These are phyloP conservation scores for Trametes coccinea DNA, from an alignment of 768 basidiomycete species.

Conservation along the genomic window DNA sequence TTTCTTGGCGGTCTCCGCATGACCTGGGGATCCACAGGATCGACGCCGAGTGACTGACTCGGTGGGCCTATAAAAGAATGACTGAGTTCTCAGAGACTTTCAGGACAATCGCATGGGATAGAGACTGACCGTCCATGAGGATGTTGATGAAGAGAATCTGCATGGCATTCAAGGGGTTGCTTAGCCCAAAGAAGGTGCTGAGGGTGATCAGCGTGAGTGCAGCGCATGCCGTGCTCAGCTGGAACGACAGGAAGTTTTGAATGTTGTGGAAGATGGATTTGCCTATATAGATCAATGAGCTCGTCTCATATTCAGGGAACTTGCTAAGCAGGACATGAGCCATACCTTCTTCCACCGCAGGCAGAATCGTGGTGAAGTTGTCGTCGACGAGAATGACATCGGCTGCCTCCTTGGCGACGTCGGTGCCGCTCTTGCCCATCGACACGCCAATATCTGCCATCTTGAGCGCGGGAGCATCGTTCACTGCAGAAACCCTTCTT, in stretches of 20 bases:
- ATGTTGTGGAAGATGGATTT: slow-evolving; percentile 99
- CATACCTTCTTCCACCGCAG: slow-evolving; percentile 90
- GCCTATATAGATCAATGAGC: slow-evolving; percentile 41
- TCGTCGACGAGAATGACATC: slow-evolving; percentile 97
- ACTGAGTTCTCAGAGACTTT: background rate
- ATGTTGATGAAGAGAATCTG: slow-evolving; percentile 99
- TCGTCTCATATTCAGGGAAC: background rate
- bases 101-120: background rate
- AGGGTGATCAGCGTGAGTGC: slow-evolving; percentile 94
- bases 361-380: slow-evolving; percentile 92
- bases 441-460: slow-evolving; percentile 98
- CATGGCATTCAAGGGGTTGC: slow-evolving; percentile 96
- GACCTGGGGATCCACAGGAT: slow-evolving; percentile 90
- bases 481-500: slow-evolving; percentile 49
- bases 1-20: slow-evolving; percentile 93
- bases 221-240: slow-evolving; percentile 96
- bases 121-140: slow-evolving; percentile 85
- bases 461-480: slow-evolving; percentile 95
- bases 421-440: slow-evolving; percentile 98
- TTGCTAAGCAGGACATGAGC: background rate
- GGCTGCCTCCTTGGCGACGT: slow-evolving; percentile 97
- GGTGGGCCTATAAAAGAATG: slow-evolving; percentile 65
- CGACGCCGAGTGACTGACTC: slow-evolving; percentile 93
- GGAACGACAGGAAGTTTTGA: slow-evolving; percentile 96
- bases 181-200: slow-evolving; percentile 85